Percentiles rank a stretch among this genome's conserved stretches.
These are phyloP conservation scores for Emergomyces orientalis DNA, from an alignment of 2,329 filamentous ascomycete species.

Conservation along the genomic window DNA sequence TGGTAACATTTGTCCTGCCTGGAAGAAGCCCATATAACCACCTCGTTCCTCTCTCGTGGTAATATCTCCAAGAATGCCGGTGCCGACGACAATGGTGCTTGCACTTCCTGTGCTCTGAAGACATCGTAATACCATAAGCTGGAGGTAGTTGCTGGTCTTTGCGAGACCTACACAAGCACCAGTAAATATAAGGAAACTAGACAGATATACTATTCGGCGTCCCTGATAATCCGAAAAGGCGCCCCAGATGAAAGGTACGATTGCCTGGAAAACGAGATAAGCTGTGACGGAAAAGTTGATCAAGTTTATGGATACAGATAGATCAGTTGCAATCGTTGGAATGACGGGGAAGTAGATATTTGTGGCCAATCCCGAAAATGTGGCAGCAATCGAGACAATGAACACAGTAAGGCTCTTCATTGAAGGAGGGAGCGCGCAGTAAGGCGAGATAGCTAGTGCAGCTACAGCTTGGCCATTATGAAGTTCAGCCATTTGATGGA, in stretches of 20 bases:
- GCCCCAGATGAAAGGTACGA: constrained; percentile 37
- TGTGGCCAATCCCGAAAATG: constrained; percentile 36
- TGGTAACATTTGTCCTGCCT: constrained; percentile 29
- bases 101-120: constrained; percentile 38
- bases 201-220: constrained; percentile 32
- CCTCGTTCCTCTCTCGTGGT: constrained; percentile 34
- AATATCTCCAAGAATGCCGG: constrained; percentile 37
- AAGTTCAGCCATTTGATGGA: neutral
- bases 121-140: constrained; percentile 33
- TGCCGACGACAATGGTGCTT: constrained; percentile 37
- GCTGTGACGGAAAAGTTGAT: constrained; percentile 40
- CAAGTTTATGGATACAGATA: constrained; percentile 31
- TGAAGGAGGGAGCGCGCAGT: neutral
- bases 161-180: constrained; percentile 36
- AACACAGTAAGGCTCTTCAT: neutral
- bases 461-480: too few relatives aligned
- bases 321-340: constrained; percentile 32
- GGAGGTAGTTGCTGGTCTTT: constrained; percentile 29
- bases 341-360: constrained; percentile 42
- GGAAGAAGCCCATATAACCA: constrained; percentile 35
- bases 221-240: constrained; percentile 34
- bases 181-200: constrained; percentile 34
- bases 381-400: constrained; percentile 1
- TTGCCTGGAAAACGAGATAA: constrained; percentile 39
- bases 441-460: neutral